Conservation (phyloP, 371 early-diverging fungal genomes). For the Blastocladiella emersonii region DNA sequence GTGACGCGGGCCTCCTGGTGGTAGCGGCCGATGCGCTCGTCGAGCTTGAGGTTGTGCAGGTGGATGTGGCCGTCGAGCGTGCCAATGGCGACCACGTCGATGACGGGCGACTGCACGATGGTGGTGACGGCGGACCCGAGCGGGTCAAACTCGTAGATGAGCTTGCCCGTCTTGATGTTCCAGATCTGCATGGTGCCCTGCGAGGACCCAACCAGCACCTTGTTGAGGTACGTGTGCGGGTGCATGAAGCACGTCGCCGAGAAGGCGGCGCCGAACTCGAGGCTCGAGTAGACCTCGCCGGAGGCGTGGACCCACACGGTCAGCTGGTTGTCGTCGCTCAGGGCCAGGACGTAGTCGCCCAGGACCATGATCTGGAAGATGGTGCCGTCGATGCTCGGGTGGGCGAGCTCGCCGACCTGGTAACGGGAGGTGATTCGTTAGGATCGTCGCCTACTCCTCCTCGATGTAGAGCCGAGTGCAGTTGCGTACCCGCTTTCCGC, state of each 20-base stretch:
- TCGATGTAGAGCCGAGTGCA: no score
- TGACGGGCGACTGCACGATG: slow-evolving; percentile 71
- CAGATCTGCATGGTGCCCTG: slow-evolving; percentile 84
- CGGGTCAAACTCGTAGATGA: slow-evolving; percentile 63
- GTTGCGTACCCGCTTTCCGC: slow-evolving; percentile 50
- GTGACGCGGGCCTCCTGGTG: slow-evolving; percentile 78
- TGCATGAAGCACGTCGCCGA: slow-evolving; percentile 62
- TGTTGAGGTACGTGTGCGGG: slow-evolving; percentile 92
- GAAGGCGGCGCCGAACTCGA: slow-evolving; percentile 62
- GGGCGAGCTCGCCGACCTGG: not conserved
- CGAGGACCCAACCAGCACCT: slow-evolving; percentile 68
- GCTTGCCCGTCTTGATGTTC: slow-evolving; percentile 67
- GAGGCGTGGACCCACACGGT: slow-evolving; percentile 38
- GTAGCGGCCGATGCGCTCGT: slow-evolving; percentile 55
- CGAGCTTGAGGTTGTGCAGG: slow-evolving; percentile 67
- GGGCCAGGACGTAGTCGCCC: slow-evolving; percentile 59
- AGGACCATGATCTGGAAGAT: slow-evolving; percentile 39
- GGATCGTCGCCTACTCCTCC: no score
- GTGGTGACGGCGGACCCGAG: slow-evolving; percentile 60
- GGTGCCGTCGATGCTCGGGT: slow-evolving; percentile 1
- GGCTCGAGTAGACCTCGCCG: slow-evolving; percentile 52
- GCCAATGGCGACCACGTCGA: slow-evolving; percentile 87
- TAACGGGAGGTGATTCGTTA: not conserved
- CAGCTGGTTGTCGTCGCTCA: slow-evolving; percentile 63
- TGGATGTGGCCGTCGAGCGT: slow-evolving; percentile 67